Percentiles rank a stretch among this genome's conserved stretches.
Conservation (phyloP, 1,139 yeast species). For the Entelexis sorbosivorans region DNA sequence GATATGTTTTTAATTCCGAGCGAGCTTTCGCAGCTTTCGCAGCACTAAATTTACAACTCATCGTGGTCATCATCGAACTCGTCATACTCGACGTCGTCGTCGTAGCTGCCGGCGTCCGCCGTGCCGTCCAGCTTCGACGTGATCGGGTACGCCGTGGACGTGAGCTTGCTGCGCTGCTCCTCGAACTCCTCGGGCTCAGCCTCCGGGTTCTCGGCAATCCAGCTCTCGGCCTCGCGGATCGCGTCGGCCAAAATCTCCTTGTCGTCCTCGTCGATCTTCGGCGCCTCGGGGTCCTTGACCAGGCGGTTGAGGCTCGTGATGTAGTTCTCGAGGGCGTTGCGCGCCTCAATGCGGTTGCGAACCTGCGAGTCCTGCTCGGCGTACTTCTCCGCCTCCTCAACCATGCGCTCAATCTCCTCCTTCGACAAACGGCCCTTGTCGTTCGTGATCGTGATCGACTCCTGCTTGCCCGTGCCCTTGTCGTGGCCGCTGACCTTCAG, state of each 20-base stretch:
- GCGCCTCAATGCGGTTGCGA: constrained; percentile 72
- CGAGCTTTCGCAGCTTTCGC: background rate
- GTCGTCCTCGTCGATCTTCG: constrained; percentile 74
- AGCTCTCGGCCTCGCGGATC: constrained; percentile 73
- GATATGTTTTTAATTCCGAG: background rate
- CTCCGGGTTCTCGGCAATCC: constrained; percentile 72
- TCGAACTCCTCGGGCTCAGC: constrained; percentile 90
- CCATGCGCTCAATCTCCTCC: constrained; percentile 90
- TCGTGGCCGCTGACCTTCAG: constrained; percentile 87
- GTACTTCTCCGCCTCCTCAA: constrained; percentile 82
- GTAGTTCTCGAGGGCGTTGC: constrained; percentile 80
- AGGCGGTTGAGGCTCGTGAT: constrained; percentile 78
- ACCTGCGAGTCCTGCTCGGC: constrained; percentile 80
- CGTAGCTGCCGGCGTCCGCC: constrained; percentile 42
- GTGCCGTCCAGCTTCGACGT: constrained; percentile 79
- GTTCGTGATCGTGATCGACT: constrained; percentile 87
- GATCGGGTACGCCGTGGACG: constrained; percentile 80
- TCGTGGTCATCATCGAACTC: constrained; percentile 52
- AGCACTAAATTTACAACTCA: constrained; percentile 31
- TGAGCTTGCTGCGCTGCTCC: constrained; percentile 81
- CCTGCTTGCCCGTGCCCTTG: constrained; percentile 94
- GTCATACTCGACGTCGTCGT: constrained; percentile 44
- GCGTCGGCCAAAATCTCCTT: constrained; percentile 85
- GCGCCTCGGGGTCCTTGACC: constrained; percentile 45
- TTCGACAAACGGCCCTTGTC: constrained; percentile 83